Evolutionary conservation across 1,284 basidiomycete genomes (phyloP), one percentile per base, ranked within the genome.

Genomic region (Schizophyllum commune): DNA sequence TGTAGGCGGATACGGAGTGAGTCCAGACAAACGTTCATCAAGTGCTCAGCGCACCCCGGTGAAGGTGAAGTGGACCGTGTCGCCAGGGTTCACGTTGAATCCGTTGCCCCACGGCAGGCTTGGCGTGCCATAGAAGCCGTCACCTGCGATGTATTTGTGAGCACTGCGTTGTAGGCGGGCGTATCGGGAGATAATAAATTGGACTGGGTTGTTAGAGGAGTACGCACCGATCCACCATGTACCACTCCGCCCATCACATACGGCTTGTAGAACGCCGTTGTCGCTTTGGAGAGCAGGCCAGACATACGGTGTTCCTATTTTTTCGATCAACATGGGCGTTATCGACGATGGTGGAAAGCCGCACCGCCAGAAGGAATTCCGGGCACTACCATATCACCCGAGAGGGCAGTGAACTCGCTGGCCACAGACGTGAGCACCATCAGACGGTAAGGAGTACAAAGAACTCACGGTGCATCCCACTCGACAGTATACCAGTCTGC

Each of bases 241-340:
- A 17, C 70, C 70, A 58, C 66, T 69, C 52, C 69, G 61, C n/a
- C 71, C 71, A 65, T 72, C 70, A 9, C 70, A 65, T 20, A 70
- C 70, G 32, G 71, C 71, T 53, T 72, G 72, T 1, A 73, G 64
- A 15, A 71, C 72, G 5, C 71, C 72, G 56, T 71, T 69, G 11
- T 64, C 64, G 53, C 69, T 70, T 60, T 73, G 71, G 32, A 73
- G 62, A 34, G 68, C 71, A 11, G 71, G 71, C 71, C 72, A 72
- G 9, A 73, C 70, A 47, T 69, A 72, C 1, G 71, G 69, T 5
- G 69, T 69, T 4, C 67, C 69, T 68, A 32, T 54, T n/a, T 1
- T 34, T 27, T 15, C 15, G 34, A 52, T 8, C 22, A 13, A 11
- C 9, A 11, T 39, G 20, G 1, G 11, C 32, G 27, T 17, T n/a